phyloP scores from a whole-genome alignment of 352 stramenopile genomes.

The Phytophthora meadii region DNA sequence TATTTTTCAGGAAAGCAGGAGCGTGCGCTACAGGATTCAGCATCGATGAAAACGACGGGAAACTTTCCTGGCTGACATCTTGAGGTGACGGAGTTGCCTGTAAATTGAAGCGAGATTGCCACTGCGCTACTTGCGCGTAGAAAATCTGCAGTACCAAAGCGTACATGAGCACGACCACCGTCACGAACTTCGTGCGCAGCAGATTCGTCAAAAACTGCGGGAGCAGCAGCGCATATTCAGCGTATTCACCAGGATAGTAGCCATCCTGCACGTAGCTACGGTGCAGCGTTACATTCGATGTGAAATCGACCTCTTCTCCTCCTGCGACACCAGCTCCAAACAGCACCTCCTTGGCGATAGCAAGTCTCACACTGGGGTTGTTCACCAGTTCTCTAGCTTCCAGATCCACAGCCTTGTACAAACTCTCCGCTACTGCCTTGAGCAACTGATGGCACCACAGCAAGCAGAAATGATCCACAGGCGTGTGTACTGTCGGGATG shows the following conservation, averaged over 20 bases:
- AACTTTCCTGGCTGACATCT: constrained; percentile 40
- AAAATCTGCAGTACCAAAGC: constrained; percentile 72
- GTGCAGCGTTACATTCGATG: constrained; percentile 44
- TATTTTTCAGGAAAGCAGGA: constrained; percentile 42
- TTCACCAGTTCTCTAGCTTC: constrained; percentile 53
- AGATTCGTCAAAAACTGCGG: constrained; percentile 59
- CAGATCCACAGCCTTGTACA: constrained; percentile 68
- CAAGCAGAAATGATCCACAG: constrained; percentile 85
- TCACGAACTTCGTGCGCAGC: constrained; percentile 53
- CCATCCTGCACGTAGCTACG: constrained; percentile 55
- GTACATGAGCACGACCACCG: constrained; percentile 71
- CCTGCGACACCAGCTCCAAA: constrained; percentile 24
- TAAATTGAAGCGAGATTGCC: constrained; percentile 71
- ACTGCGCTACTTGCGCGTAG: constrained; percentile 64
- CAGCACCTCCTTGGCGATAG: constrained; percentile 50
- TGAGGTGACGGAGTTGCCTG: constrained; percentile 31
- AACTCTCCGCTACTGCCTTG: constrained; percentile 61
- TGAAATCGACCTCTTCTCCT: not conserved
- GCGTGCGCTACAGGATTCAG: constrained; percentile 60
- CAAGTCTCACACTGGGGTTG: constrained; percentile 47
- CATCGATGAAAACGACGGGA: constrained; percentile 68
- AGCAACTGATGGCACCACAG: constrained; percentile 89
- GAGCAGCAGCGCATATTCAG: constrained; percentile 49
- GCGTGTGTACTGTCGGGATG: constrained; percentile 65
- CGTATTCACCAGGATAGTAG: constrained; percentile 61